Evolutionary conservation across 2,329 filamentous ascomycete species (phyloP).

Genomic region (Microdochium trichocladiopsis): DNA sequence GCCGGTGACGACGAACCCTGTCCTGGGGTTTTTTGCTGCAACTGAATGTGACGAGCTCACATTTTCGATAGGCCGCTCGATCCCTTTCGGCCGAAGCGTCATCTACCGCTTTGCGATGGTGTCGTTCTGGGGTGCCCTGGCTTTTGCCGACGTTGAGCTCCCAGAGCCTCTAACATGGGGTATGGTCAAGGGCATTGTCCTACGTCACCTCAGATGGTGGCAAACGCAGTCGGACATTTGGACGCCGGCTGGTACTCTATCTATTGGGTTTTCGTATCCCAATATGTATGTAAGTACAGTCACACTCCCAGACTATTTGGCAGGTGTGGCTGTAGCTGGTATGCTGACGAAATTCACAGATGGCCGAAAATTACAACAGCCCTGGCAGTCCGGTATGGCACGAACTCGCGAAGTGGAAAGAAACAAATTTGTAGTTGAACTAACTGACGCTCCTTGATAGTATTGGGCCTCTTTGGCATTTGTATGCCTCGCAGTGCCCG

Average conservation of each 20-base stretch:
- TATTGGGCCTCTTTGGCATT: slow-evolving; percentile 80
- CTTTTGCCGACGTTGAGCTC: slow-evolving; percentile 68
- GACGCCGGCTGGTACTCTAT: slow-evolving; percentile 66
- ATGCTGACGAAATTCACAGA: slow-evolving; percentile 26
- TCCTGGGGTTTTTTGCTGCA: no score
- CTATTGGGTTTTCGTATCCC: slow-evolving; percentile 70
- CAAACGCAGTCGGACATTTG: slow-evolving; percentile 69
- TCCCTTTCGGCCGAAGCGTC: slow-evolving; percentile 71
- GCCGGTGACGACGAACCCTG: slow-evolving; percentile 13
- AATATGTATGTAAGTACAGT: slow-evolving; percentile 57
- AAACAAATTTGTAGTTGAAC: background rate
- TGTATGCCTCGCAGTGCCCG: slow-evolving; percentile 63
- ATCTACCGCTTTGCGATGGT: slow-evolving; percentile 82
- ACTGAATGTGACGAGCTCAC: no score
- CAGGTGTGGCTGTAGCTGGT: no score
- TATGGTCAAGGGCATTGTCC: slow-evolving; percentile 67
- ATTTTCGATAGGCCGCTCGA: slow-evolving; percentile 42
- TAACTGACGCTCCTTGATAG: slow-evolving; percentile 25
- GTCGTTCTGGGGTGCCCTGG: slow-evolving; percentile 75
- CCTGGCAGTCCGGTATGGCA: slow-evolving; percentile 52
- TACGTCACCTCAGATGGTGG: slow-evolving; percentile 75
- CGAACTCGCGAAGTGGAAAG: background rate
- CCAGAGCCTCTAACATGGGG: slow-evolving; percentile 70
- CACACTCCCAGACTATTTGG: no score
- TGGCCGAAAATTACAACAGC: slow-evolving; percentile 80